Evolutionary conservation across 164 flowering plant species (phyloP).

Genomic region (Hamamelis virginiana): DNA sequence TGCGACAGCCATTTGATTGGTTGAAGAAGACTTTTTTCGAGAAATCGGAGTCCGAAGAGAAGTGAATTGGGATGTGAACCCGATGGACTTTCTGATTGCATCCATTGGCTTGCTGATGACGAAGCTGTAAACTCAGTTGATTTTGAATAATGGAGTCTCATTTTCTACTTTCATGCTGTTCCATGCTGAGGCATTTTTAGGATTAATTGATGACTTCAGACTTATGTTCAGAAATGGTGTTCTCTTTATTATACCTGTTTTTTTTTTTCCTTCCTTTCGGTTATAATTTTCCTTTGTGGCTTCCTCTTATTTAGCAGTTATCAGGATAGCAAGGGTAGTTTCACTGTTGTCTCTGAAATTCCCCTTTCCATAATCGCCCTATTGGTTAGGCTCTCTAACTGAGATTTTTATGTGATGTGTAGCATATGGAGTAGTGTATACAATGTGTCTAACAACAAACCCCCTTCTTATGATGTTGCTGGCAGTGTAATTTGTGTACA

Average conservation of each 20-base stretch:
- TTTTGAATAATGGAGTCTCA: slow-evolving; percentile 10
- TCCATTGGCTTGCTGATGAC: slow-evolving; percentile 1
- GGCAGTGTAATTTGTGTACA: too few relatives aligned
- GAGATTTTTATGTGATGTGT: too few relatives aligned
- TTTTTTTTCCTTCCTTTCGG: too few relatives aligned
- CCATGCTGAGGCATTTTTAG: slow-evolving; percentile 4
- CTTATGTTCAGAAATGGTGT: not conserved
- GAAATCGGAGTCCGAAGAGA: slow-evolving; percentile 39
- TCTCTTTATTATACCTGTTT: not conserved
- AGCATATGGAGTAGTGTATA: too few relatives aligned
- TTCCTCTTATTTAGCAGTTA: too few relatives aligned
- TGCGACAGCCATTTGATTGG: slow-evolving; percentile 63
- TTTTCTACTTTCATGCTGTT: not conserved
- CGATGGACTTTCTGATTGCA: not conserved
- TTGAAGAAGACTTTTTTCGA: slow-evolving; percentile 67
- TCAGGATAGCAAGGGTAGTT: too few relatives aligned
- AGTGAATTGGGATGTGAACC: slow-evolving; percentile 13
- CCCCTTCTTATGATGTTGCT: too few relatives aligned
- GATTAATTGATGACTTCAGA: not conserved
- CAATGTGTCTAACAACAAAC: too few relatives aligned
- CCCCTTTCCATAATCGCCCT: too few relatives aligned
- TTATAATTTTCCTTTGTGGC: too few relatives aligned
- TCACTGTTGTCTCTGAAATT: too few relatives aligned
- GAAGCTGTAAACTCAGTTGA: not conserved
- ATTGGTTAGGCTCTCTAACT: too few relatives aligned